Evolutionary conservation across 257 asterid species (phyloP), one percentile per base, ranked within the genome.

Genomic region (Jaltomata sinuosa): DNA sequence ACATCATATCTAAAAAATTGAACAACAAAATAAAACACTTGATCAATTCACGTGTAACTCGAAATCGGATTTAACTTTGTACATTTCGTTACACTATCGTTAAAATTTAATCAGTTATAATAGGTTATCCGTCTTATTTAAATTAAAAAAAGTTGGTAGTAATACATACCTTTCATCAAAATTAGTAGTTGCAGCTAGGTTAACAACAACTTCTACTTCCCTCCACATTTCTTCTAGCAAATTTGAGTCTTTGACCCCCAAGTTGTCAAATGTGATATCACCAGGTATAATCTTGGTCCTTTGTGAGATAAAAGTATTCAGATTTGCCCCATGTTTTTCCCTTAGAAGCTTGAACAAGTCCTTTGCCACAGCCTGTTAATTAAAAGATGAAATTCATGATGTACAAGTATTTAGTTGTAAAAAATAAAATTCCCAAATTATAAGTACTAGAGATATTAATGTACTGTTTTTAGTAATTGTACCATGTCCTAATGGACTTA

Each of bases 91-190:
- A 50, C 84, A 52, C 67, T 59, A 15, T 5, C 7, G 6, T 52
- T 52, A 6, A 4, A 5, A 52, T 52, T 52, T 52, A 52, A 32
- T 34, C 1, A 6, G 7, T 55, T 55, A 14, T 55, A 52, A 16
- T 27, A 67, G 8, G n/a, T 40, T 40, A 9, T 72, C 18, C 9
- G 3, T 18, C 25, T 19, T 47, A 47, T 76, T 76, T 71, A 38
- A 71, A 52, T 32, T 32, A 21, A 32, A 32, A 27, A 32, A 53
- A 83, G 1, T 31, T 42, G 50, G 65, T 15, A 32, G 29, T 19
- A n/a, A n/a, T n/a, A 85, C n/a, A 0, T 55, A 93, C 97, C 97
- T 91, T 81, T 87, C 95, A 72, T 93, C 91, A 83, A 90, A 93
- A 68, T 91, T 85, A 5, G 95, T 93, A 3, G 91, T 89, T 34